A percentile compares a stretch with the other conserved stretches of the same genome.
phyloP scores from a whole-genome alignment of 768 basidiomycete genomes.

The Kwoniella dejecticola region DNA sequence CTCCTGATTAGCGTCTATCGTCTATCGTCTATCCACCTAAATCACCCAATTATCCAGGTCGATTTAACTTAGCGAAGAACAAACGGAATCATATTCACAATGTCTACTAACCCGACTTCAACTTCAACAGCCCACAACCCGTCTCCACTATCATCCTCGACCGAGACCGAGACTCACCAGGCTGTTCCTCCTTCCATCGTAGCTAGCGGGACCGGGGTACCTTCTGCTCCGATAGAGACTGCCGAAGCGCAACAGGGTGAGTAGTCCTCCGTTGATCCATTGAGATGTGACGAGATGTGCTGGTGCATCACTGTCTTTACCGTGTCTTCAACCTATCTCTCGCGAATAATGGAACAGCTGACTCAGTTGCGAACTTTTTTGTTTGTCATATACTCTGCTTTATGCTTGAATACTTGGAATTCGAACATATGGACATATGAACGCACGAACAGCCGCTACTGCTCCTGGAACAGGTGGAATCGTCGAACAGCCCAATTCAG shows the following conservation, averaged over 20 bases:
- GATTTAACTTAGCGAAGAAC: too few species aligned
- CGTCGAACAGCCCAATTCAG: conserved; percentile 14
- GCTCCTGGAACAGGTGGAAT: conserved; percentile 41
- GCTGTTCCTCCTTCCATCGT: conserved; percentile 28
- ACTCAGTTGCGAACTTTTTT: not conserved
- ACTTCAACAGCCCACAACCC: not conserved
- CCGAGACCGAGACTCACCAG: conserved; percentile 1
- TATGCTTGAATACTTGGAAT: too few species aligned
- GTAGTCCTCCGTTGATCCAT: too few species aligned
- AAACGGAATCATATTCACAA: too few species aligned
- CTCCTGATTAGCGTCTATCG: too few species aligned
- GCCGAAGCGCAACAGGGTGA: conserved; percentile 44
- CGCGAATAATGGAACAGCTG: not conserved
- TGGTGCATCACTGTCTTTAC: too few species aligned
- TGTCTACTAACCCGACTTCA: not conserved
- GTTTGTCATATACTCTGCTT: too few species aligned
- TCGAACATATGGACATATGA: too few species aligned
- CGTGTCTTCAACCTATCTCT: not conserved
- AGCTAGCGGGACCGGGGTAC: conserved; percentile 33
- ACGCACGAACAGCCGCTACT: conserved; percentile 48
- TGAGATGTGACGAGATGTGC: too few species aligned
- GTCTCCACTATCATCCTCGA: too few species aligned
- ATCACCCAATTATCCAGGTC: too few species aligned
- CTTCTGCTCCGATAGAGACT: conserved; percentile 21
- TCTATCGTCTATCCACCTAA: too few species aligned